A percentile compares a stretch with the other conserved stretches of the same genome.
Evolutionary conservation across 2,329 filamentous ascomycete genomes (phyloP).

Genomic region (Raffaelea arxii): DNA sequence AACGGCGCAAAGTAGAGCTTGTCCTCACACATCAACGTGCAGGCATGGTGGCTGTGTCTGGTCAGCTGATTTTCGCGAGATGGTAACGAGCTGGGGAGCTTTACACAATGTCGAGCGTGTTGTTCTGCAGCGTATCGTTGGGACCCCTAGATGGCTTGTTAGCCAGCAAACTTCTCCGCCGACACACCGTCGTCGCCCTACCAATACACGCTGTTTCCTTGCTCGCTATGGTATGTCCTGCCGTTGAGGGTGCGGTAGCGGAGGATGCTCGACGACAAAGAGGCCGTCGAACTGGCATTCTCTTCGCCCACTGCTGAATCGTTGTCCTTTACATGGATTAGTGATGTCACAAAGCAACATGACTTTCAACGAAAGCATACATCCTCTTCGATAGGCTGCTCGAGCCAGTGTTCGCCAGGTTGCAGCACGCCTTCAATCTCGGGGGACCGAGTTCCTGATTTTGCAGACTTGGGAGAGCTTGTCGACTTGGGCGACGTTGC

Average conservation of each 20-base stretch:
- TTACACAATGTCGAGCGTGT: constrained; percentile 21
- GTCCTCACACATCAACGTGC: constrained; percentile 15
- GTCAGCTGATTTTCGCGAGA: neutral
- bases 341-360: too few species aligned
- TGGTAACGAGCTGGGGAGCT: neutral
- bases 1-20: constrained; percentile 18
- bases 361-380: too few species aligned
- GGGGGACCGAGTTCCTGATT: too few species aligned
- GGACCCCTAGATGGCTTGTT: constrained; percentile 8
- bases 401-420: too few species aligned
- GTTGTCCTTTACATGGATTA: too few species aligned
- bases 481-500: too few species aligned
- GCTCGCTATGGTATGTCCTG: constrained; percentile 18
- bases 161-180: too few species aligned
- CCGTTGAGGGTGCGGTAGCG: constrained; percentile 19
- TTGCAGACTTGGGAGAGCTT: too few species aligned
- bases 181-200: constrained; percentile 1
- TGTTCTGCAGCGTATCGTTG: constrained; percentile 21
- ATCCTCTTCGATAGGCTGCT: too few species aligned
- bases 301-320: constrained; percentile 8
- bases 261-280: constrained; percentile 18
- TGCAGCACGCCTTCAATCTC: too few species aligned
- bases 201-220: constrained; percentile 17
- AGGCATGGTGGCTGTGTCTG: constrained; percentile 14
- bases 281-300: constrained; percentile 16